phyloP scores from a whole-genome alignment of 331 rosid species.

The Pyrus hybrid region DNA sequence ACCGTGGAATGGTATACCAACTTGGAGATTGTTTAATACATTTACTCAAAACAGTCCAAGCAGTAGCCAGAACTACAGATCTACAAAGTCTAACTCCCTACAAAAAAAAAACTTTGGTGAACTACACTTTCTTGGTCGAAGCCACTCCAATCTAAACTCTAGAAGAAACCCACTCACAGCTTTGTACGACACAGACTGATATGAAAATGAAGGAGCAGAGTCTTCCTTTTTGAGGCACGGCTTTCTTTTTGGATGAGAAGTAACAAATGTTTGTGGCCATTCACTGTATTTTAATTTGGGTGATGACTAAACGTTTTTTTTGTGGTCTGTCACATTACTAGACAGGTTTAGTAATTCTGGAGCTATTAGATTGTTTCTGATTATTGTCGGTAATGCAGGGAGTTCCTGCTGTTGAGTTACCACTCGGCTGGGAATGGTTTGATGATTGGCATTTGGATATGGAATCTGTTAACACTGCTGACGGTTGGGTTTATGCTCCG shows the following conservation, averaged over 20 bases:
- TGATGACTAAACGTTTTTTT: background rate
- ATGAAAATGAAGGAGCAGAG: background rate
- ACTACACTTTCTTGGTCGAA: background rate
- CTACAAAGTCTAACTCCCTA: background rate
- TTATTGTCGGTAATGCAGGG: conserved; percentile 29
- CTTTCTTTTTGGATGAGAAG: background rate
- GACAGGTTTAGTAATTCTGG: conserved; percentile 6
- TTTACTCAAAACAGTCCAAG: background rate
- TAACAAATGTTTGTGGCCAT: background rate
- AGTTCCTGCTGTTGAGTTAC: conserved; percentile 43
- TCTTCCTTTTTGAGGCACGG: background rate
- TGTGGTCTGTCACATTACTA: background rate
- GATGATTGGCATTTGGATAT: conserved; percentile 91
- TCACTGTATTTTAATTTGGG: background rate
- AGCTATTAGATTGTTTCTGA: conserved; percentile 5
- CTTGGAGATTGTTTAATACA: background rate
- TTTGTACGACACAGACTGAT: background rate
- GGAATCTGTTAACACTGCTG: conserved; percentile 39
- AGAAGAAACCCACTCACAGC: background rate
- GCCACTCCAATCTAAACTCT: background rate
- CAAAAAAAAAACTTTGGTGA: background rate
- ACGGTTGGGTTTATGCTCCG: conserved; percentile 82
- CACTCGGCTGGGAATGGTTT: conserved; percentile 78
- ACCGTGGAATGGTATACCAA: background rate
- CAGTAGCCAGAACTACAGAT: background rate